phyloP scores from a whole-genome alignment of 805 yeast genomes.

The Hemisphaericaspora nanyangensis region DNA sequence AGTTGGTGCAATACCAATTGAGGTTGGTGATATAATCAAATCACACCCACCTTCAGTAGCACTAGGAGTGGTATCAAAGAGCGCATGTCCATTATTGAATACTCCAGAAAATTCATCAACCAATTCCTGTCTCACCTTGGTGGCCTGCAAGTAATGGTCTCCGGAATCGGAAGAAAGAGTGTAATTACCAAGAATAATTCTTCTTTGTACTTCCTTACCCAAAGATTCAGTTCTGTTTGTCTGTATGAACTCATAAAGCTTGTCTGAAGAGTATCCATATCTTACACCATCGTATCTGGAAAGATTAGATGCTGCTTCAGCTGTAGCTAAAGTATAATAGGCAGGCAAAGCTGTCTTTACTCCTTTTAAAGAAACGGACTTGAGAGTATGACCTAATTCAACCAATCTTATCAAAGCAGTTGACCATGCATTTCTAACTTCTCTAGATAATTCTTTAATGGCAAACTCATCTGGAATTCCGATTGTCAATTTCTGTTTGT shows the following conservation, averaged over 20 bases:
- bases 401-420: conserved; percentile 42
- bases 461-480: conserved; percentile 75
- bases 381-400: conserved; percentile 48
- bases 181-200: conserved; percentile 84
- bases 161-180: conserved; percentile 73
- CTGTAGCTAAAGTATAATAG: conserved; percentile 83
- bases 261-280: conserved; percentile 53
- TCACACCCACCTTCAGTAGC: conserved; percentile 42
- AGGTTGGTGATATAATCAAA: conserved; percentile 70
- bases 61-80: conserved; percentile 6
- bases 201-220: conserved; percentile 78
- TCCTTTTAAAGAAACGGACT: conserved; percentile 67
- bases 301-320: conserved; percentile 92
- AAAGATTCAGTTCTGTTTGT: conserved; percentile 63
- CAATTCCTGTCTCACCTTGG: conserved; percentile 55
- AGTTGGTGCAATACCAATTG: conserved; percentile 53
- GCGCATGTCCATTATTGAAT: conserved; percentile 50
- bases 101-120: conserved; percentile 62
- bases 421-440: conserved; percentile 46
- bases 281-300: conserved; percentile 89
- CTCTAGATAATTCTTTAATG: conserved; percentile 49
- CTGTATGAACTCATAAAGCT: conserved; percentile 13
- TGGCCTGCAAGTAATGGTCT: conserved; percentile 77
- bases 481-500: conserved; percentile 35
- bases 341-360: conserved; percentile 66